Percentiles rank a stretch among this genome's conserved stretches.
Evolutionary conservation across 805 yeast species (phyloP).

Genomic region (Torulaspora microellipsoides): DNA sequence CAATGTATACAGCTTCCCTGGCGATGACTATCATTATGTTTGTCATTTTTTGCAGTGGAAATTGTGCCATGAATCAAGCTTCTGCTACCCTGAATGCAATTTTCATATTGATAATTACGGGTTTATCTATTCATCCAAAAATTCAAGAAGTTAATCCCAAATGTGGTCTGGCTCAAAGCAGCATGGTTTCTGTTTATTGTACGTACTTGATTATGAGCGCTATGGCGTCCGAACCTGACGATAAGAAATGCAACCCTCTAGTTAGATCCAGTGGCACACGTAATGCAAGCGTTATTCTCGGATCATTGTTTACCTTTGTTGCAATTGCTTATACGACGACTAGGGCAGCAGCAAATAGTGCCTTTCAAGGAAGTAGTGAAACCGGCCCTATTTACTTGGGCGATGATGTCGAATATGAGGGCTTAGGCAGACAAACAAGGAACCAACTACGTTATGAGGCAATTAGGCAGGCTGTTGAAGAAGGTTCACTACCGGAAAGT

Average conservation of each 20-base stretch:
- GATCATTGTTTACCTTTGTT: slow-evolving; percentile 88
- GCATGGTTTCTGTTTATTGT: slow-evolving; percentile 92
- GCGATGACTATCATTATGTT: slow-evolving; percentile 76
- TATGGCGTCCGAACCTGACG: slow-evolving; percentile 95
- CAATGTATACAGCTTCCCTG: slow-evolving; percentile 74
- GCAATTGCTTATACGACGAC: slow-evolving; percentile 98
- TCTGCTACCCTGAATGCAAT: slow-evolving; percentile 77
- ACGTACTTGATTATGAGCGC: slow-evolving; percentile 89
- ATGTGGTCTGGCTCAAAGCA: slow-evolving; percentile 94
- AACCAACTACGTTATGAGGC: slow-evolving; percentile 82
- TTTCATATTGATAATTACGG: slow-evolving; percentile 59
- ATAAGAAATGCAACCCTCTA: slow-evolving; percentile 84
- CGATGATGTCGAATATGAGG: slow-evolving; percentile 39
- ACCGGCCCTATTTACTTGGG: slow-evolving; percentile 34
- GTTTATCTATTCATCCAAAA: slow-evolving; percentile 68
- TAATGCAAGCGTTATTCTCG: slow-evolving; percentile 78
- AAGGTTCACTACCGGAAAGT: slow-evolving; percentile 90
- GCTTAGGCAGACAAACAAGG: slow-evolving; percentile 42
- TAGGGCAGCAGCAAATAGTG: slow-evolving; percentile 85
- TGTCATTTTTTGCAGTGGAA: slow-evolving; percentile 70
- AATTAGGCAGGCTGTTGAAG: slow-evolving; percentile 89
- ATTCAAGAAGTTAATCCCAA: slow-evolving; percentile 91
- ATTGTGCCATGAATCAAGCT: slow-evolving; percentile 85
- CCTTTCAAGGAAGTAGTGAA: slow-evolving; percentile 45
- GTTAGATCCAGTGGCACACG: slow-evolving; percentile 87